Conservation (phyloP, 2,329 filamentous ascomycete genomes). For the Dactylella cylindrospora region DNA sequence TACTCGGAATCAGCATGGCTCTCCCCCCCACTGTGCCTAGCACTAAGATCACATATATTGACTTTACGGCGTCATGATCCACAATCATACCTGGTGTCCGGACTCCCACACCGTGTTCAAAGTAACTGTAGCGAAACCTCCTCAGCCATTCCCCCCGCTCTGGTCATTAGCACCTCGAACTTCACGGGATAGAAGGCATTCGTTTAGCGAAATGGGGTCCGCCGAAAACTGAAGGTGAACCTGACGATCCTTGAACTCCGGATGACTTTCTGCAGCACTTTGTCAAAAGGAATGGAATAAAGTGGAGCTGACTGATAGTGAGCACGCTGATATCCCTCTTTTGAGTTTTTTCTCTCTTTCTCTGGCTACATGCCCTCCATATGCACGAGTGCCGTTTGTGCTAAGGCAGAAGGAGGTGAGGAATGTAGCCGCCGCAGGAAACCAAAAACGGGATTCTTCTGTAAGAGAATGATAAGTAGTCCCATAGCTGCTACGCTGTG, state of each 20-base stretch:
- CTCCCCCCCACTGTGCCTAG: background rate
- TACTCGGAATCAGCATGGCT: no score
- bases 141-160: background rate
- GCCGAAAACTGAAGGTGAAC: conserved; percentile 6
- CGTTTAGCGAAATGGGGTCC: conserved; percentile 12
- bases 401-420: background rate
- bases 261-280: background rate
- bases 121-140: no score
- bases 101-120: conserved; percentile 29
- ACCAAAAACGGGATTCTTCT: no score
- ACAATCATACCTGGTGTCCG: conserved; percentile 18
- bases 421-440: background rate
- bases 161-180: conserved; percentile 8
- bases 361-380: no score
- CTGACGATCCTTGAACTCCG: conserved; percentile 10
- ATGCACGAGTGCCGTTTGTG: no score
- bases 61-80: background rate
- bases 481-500: no score
- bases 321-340: background rate
- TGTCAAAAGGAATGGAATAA: background rate
- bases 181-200: background rate
- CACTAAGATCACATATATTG: background rate
- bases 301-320: background rate
- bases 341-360: background rate
- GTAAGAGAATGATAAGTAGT: no score